Base-by-base conservation (phyloP, 129 eudicot species). In the Escallonia herrerae region DNA sequence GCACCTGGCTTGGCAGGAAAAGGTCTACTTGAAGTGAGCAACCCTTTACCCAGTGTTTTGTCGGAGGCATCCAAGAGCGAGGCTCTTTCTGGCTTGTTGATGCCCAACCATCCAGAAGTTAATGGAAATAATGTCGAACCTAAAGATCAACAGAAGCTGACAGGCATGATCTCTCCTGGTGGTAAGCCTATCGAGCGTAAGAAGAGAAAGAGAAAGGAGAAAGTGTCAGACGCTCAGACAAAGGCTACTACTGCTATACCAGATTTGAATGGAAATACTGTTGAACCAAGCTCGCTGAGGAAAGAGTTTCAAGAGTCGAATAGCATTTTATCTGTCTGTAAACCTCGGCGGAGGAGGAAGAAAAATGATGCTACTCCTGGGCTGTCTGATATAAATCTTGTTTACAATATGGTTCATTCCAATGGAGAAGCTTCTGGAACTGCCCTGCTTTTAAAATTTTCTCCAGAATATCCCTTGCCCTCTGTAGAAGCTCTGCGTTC, bases 181-280 rank as follows among this genome's bases (percentile, higher is more conserved):
- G 74, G 47, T 61, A n/a, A 67, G 53, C 63, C 74, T 2, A 22
- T 22, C 33, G 76, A 73, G 62, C 74, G 56, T 5, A 80, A 55
- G 64, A 79, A 84, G 51, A 66, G 88, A 66, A 82, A 80, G 68
- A 67, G 86, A 75, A 75, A 79, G 75, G 78, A 73, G 76, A 79
- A 81, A 63, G 38, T 77, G 41, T 37, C 62, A n/a, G 73, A 49
- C 7, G 15, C 61, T 48, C 81, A 74, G 45, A 39, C 70, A 40
- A 67, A 68, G 6, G 65, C 47, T 68, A 49, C 77, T 69, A 53
- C 79, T 37, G 57, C 63, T 63, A 65, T 77, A 62, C 90, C 91
- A 2, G 85, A 87, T 64, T 68, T 87, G 78, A 87, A 83, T 68
- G 81, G 87, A 58, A 74, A 68, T 45, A 62, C 73, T 15, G 40